Evolutionary conservation across 306 rosid species (phyloP).

Genomic region (Rosa rugosa): DNA sequence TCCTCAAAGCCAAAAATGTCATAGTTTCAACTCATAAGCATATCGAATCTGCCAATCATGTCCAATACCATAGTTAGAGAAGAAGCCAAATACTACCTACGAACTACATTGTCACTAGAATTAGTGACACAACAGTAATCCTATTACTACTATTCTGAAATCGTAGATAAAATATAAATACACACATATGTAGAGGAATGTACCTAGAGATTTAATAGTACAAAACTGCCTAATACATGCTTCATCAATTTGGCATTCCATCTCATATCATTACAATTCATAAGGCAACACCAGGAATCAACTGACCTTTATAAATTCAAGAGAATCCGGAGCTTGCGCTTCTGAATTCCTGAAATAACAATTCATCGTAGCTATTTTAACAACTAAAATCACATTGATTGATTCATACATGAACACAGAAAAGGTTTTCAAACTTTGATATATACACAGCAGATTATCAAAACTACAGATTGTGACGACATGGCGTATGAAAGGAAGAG

Average conservation of each 20-base stretch:
- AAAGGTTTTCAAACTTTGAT: neutral
- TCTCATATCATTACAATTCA: constrained; percentile 4
- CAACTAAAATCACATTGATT: neutral
- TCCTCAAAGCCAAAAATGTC: constrained; percentile 80
- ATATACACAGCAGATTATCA: neutral
- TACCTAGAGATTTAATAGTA: neutral
- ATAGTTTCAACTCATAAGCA: constrained; percentile 91
- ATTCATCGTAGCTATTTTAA: constrained; percentile 11
- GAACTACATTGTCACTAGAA: neutral
- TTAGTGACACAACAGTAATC: neutral
- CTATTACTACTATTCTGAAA: neutral
- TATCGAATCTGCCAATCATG: constrained; percentile 61
- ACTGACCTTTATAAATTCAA: constrained; percentile 64
- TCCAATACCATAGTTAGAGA: neutral
- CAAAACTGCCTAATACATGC: neutral
- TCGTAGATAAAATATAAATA: neutral
- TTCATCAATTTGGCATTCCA: neutral
- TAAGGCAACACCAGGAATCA: neutral
- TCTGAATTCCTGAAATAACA: constrained; percentile 63
- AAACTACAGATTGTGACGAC: neutral
- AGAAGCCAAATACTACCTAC: constrained; percentile 16
- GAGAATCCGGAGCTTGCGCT: constrained; percentile 38
- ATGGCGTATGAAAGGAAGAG: neutral
- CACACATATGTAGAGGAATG: neutral
- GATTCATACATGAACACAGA: too few species aligned